phyloP scores from a whole-genome alignment of 2,329 filamentous ascomycete genomes.

The Didymellaceae sp. region DNA sequence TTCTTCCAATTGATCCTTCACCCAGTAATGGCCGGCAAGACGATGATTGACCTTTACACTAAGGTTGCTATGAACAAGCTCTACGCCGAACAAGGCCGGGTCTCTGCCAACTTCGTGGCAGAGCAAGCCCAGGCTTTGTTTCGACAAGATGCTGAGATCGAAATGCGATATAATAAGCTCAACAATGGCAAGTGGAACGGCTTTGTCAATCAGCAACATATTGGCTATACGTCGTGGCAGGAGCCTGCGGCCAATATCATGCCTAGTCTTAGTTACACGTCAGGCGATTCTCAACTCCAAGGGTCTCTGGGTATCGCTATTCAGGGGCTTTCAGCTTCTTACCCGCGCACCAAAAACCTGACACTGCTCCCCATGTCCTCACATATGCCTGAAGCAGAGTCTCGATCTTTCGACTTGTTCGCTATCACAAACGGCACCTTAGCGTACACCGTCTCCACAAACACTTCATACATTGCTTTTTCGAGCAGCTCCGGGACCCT shows the following conservation, averaged over 20 bases:
- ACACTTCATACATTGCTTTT: conserved; percentile 15
- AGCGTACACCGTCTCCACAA: conserved; percentile 6
- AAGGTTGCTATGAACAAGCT: neutral
- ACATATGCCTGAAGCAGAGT: conserved; percentile 8
- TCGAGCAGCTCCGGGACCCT: conserved; percentile 14
- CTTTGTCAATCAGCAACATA: conserved; percentile 27
- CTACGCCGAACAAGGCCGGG: neutral
- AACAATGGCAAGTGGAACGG: conserved; percentile 24
- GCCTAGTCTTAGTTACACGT: conserved; percentile 23
- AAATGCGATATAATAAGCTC: conserved; percentile 15
- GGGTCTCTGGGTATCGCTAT: conserved; percentile 63
- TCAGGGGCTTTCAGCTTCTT: conserved; percentile 66
- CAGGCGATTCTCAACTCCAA: conserved; percentile 47
- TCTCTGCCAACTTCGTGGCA: conserved; percentile 15
- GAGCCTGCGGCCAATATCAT: conserved; percentile 6
- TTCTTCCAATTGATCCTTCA: conserved; percentile 2
- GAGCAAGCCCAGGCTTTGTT: conserved; percentile 9
- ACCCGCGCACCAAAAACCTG: conserved; percentile 60
- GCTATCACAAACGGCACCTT: conserved; percentile 11
- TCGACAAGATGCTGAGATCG: neutral
- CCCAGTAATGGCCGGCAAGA: neutral
- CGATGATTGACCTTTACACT: neutral
- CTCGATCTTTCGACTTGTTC: conserved; percentile 21
- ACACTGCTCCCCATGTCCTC: conserved; percentile 19
- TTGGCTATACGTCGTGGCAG: conserved; percentile 24